phyloP scores from a whole-genome alignment of 106 monocot genomes.

The Agapanthus africanus region DNA sequence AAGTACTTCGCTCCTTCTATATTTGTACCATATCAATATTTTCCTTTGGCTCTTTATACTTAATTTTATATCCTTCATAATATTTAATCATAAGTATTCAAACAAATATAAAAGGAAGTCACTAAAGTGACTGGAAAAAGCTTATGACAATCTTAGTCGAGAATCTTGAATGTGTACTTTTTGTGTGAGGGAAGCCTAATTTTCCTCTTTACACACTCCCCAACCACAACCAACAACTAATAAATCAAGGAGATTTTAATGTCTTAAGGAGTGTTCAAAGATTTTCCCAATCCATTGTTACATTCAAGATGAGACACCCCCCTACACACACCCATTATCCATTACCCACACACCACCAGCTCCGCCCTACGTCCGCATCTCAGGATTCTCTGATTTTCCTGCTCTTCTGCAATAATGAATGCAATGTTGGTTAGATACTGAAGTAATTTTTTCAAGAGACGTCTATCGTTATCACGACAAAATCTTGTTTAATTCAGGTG shows the following conservation, averaged over 20 bases:
- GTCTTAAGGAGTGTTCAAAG: conserved; percentile 9
- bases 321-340: background rate
- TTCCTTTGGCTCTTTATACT: background rate
- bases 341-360: background rate
- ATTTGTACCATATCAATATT: conserved; percentile 10
- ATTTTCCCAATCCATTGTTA: conserved; percentile 10
- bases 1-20: background rate
- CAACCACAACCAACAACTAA: conserved; percentile 9
- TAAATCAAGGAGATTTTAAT: conserved; percentile 6
- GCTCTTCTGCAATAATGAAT: conserved; percentile 12
- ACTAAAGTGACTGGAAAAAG: conserved; percentile 15
- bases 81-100: too few relatives aligned
- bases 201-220: conserved; percentile 13
- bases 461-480: background rate
- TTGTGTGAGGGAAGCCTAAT: conserved; percentile 13
- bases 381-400: conserved; percentile 13
- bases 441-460: background rate
- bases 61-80: background rate
- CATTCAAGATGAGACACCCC: conserved; percentile 21
- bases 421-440: conserved; percentile 3
- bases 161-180: conserved; percentile 16
- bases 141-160: conserved; percentile 6
- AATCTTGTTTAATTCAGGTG: background rate
- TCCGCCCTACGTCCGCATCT: conserved; percentile 7
- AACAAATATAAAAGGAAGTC: too few relatives aligned